Evolutionary conservation across 345 rosid genomes (phyloP).

Genomic region (Hibiscus trionum): DNA sequence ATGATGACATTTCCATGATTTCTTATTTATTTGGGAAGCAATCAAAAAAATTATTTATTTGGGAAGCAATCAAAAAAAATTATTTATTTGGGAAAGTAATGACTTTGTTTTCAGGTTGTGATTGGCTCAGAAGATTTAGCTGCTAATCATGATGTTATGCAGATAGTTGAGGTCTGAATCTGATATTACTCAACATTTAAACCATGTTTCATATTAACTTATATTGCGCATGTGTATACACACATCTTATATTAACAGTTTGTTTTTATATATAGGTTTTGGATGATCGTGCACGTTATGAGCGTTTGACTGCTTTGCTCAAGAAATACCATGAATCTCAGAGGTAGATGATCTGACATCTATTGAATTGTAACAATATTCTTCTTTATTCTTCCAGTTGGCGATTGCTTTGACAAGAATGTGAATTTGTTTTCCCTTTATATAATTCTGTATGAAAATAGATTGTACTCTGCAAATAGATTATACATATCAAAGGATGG

Average conservation of each 20-base stretch:
- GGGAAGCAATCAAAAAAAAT: not conserved
- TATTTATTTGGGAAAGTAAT: slow-evolving; percentile 1
- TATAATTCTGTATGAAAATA: not conserved
- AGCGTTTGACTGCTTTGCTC: slow-evolving; percentile 66
- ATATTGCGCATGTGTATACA: not conserved
- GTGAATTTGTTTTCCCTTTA: not conserved
- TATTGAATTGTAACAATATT: not conserved
- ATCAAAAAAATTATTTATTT: not conserved
- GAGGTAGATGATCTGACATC: slow-evolving; percentile 26
- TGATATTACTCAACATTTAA: not conserved
- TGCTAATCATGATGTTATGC: slow-evolving; percentile 99
- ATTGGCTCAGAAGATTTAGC: slow-evolving; percentile 95
- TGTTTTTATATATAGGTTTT: slow-evolving; percentile 48
- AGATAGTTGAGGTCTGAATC: slow-evolving; percentile 89
- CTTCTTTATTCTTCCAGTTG: not conserved
- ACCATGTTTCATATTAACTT: not conserved
- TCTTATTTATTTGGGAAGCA: not conserved
- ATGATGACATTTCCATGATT: slow-evolving; percentile 3
- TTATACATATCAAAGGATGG: not conserved
- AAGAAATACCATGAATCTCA: slow-evolving; percentile 87
- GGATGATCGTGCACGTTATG: slow-evolving; percentile 66
- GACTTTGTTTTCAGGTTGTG: slow-evolving; percentile 58
- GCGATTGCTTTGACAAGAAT: not conserved
- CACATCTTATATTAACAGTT: not conserved
- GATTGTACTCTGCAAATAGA: not conserved